These are phyloP conservation scores for Cryphonectria parasitica DNA, from an alignment of 2,329 filamentous ascomycete genomes.

Conservation along the genomic window DNA sequence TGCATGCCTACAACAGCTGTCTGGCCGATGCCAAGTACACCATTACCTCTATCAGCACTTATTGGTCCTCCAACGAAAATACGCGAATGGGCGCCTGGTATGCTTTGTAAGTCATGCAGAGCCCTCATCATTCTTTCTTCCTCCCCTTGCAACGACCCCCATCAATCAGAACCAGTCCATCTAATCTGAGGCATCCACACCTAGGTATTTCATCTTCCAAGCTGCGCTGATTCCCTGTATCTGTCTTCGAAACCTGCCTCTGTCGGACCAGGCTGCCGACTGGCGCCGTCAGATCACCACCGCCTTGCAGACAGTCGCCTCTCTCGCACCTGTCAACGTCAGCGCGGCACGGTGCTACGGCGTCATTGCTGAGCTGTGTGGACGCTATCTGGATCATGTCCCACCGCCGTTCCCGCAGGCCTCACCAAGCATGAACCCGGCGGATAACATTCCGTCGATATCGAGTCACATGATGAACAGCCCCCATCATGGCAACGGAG, in stretches of 20 bases:
- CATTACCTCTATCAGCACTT: slow-evolving; percentile 44
- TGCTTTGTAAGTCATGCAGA: slow-evolving; percentile 36
- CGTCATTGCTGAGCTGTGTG: slow-evolving; percentile 47
- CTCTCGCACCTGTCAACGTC: slow-evolving; percentile 44
- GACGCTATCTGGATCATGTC: slow-evolving; percentile 38
- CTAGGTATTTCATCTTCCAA: slow-evolving; percentile 52
- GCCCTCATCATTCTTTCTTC: neutral
- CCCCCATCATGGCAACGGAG: slow-evolving; percentile 17
- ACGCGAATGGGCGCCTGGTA: slow-evolving; percentile 50
- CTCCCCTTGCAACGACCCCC: neutral
- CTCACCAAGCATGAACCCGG: slow-evolving; percentile 24
- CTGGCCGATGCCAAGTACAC: slow-evolving; percentile 46
- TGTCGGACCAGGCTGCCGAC: slow-evolving; percentile 40
- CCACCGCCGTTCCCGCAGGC: slow-evolving; percentile 29
- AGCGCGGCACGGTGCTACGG: slow-evolving; percentile 47
- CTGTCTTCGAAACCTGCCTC: slow-evolving; percentile 49
- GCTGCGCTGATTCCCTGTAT: slow-evolving; percentile 52
- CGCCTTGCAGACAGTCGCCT: slow-evolving; percentile 42
- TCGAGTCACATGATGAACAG: slow-evolving; percentile 15
- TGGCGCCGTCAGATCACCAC: slow-evolving; percentile 47
- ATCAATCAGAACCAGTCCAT: neutral
- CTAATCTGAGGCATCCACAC: neutral
- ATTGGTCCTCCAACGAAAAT: slow-evolving; percentile 43
- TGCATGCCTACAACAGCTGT: slow-evolving; percentile 42
- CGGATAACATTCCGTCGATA: slow-evolving; percentile 17